Conservation (phyloP, 176 grass and related monocot species). For the Lolium multiflorum region DNA sequence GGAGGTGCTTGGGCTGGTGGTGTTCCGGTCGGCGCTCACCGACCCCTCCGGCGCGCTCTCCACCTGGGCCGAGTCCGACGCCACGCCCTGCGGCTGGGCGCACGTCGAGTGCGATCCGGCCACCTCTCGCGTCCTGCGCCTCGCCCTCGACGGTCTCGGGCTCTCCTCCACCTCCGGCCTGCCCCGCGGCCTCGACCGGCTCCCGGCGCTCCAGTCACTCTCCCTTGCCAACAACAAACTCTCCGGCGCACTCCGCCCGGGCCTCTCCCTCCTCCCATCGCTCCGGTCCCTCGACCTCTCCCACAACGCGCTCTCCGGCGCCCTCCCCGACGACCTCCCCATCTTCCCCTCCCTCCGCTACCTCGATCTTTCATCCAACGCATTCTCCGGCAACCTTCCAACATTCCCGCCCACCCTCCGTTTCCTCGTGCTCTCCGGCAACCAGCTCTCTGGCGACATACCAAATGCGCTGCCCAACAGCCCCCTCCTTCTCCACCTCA, state of each 20-base stretch:
- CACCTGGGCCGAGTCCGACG: slow-evolving; percentile 81
- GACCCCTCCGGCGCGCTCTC: slow-evolving; percentile 68
- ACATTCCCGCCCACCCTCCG: slow-evolving; percentile 56
- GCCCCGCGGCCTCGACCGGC: slow-evolving; percentile 82
- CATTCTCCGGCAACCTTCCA: slow-evolving; percentile 71
- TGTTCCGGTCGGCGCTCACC: slow-evolving; percentile 70
- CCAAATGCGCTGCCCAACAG: slow-evolving; percentile 50
- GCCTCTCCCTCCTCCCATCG: slow-evolving; percentile 67
- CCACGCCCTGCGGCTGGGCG: slow-evolving; percentile 74
- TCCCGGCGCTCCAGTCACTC: slow-evolving; percentile 67
- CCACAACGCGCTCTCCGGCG: slow-evolving; percentile 72
- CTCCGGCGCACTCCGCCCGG: slow-evolving; percentile 65
- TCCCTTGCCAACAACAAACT: slow-evolving; percentile 79
- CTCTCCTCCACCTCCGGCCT: slow-evolving; percentile 59
- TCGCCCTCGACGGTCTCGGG: slow-evolving; percentile 61
- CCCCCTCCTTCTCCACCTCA: slow-evolving; percentile 73
- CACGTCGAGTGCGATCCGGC: slow-evolving; percentile 85
- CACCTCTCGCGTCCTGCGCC: slow-evolving; percentile 74
- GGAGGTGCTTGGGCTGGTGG: slow-evolving; percentile 82
- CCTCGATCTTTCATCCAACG: slow-evolving; percentile 78
- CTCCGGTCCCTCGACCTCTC: slow-evolving; percentile 86
- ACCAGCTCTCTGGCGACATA: slow-evolving; percentile 73
- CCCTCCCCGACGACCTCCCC: slow-evolving; percentile 69
- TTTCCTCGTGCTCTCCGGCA: slow-evolving; percentile 68
- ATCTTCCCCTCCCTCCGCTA: slow-evolving; percentile 52